These are phyloP conservation scores for Elsinoe arachidis DNA, from an alignment of 2,329 filamentous ascomycete species.

Conservation along the genomic window DNA sequence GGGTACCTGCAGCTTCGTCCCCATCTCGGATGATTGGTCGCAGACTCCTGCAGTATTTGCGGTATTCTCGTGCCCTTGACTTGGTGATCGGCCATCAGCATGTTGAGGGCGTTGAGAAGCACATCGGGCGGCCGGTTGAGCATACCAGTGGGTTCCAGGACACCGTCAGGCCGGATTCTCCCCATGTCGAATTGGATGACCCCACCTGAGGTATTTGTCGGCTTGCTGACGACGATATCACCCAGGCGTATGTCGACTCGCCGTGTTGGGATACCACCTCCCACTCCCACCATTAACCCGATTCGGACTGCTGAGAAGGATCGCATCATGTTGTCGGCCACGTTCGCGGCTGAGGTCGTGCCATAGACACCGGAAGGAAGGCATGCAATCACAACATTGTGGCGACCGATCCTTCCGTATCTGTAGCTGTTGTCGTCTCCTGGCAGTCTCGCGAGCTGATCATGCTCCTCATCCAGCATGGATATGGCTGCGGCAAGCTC, in stretches of 20 bases:
- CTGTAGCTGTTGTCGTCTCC: constrained; percentile 15
- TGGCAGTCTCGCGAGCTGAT: background rate
- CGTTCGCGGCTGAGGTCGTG: background rate
- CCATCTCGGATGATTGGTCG: background rate
- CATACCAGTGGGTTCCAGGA: background rate
- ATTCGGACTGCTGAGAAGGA: background rate
- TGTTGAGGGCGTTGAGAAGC: background rate
- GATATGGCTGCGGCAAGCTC: constrained; percentile 16
- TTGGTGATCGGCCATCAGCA: background rate
- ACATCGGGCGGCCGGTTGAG: background rate
- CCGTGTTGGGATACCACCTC: background rate
- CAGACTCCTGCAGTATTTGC: background rate
- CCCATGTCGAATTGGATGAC: constrained; percentile 23
- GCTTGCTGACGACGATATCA: background rate
- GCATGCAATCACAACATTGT: constrained; percentile 19
- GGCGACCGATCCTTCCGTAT: constrained; percentile 13
- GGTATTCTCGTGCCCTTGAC: background rate
- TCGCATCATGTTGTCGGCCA: background rate
- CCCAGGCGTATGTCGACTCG: background rate
- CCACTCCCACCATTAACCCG: constrained; percentile 7
- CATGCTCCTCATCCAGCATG: constrained; percentile 18
- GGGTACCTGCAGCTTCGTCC: background rate
- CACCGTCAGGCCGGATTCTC: constrained; percentile 14
- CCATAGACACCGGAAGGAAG: constrained; percentile 14
- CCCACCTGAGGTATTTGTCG: constrained; percentile 16